A percentile compares a stretch with the other conserved stretches of the same genome.
Conservation (phyloP, 306 rosid genomes). For the Hippophae tibetana region DNA sequence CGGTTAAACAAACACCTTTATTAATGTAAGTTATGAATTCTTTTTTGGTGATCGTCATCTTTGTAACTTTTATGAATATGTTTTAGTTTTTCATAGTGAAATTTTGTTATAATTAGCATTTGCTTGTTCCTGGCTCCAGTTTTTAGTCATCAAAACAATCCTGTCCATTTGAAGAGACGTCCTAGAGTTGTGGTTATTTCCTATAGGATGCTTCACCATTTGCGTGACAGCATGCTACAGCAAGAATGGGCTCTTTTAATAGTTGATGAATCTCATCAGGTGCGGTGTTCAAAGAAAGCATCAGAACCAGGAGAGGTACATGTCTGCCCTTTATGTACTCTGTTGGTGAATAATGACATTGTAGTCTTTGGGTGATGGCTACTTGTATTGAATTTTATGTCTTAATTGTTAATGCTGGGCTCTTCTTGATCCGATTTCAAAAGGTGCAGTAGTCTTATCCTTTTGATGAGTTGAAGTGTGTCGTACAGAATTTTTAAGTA, state of each 20-base stretch:
- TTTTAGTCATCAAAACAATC: conserved; percentile 85
- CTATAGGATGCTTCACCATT: conserved; percentile 81
- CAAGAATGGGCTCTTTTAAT: conserved; percentile 75
- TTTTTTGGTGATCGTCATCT: conserved; percentile 4
- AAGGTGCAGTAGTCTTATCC: too few species aligned
- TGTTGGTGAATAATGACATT: not conserved
- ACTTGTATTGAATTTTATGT: too few species aligned
- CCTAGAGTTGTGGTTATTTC: conserved; percentile 89
- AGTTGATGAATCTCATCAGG: conserved; percentile 92
- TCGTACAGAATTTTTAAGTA: too few species aligned
- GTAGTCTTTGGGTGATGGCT: not conserved
- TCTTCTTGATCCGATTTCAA: too few species aligned
- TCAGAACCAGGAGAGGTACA: conserved; percentile 81
- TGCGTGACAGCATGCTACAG: conserved; percentile 72
- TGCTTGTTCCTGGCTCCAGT: conserved; percentile 37
- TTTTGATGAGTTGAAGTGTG: too few species aligned
- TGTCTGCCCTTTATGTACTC: conserved; percentile 5
- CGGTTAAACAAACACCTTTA: too few species aligned
- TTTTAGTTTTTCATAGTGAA: conserved; percentile 1
- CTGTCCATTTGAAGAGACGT: conserved; percentile 50
- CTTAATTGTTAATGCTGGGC: too few species aligned
- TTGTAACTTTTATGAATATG: not conserved
- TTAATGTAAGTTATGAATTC: not conserved
- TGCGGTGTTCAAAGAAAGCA: conserved; percentile 69
- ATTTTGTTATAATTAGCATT: conserved; percentile 12